A percentile compares a stretch with the other conserved stretches of the same genome.
Evolutionary conservation across 164 flowering plant species (phyloP).

Genomic region (Liriodendron chinense): DNA sequence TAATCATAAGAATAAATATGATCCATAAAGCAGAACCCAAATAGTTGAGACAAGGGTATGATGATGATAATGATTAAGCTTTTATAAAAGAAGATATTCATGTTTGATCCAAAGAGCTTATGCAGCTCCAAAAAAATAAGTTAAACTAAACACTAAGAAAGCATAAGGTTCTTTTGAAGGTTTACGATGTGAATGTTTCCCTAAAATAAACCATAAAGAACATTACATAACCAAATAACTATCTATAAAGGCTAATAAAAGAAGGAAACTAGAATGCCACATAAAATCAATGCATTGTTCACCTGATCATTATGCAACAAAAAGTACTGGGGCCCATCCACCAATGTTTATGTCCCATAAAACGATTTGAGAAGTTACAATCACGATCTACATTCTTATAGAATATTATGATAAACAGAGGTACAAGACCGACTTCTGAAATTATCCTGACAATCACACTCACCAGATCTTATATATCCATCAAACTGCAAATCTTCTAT

Average conservation of each 20-base stretch:
- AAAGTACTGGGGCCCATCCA: too few relatives aligned
- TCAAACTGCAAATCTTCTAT: constrained; percentile 71
- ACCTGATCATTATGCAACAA: not conserved
- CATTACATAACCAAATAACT: not conserved
- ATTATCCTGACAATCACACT: constrained; percentile 19
- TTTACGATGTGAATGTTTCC: too few relatives aligned
- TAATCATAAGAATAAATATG: too few relatives aligned
- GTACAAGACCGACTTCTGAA: not conserved
- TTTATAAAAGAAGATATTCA: not conserved
- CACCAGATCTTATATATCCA: constrained; percentile 82
- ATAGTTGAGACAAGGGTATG: not conserved
- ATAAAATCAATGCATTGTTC: not conserved
- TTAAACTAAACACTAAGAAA: too few relatives aligned
- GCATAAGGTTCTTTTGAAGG: not conserved
- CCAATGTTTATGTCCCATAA: too few relatives aligned
- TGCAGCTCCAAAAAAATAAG: not conserved
- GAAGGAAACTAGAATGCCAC: not conserved
- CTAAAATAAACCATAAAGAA: too few relatives aligned
- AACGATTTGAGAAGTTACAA: not conserved
- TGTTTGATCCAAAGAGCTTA: not conserved
- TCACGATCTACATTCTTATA: not conserved
- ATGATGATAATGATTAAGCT: not conserved
- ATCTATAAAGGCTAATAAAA: not conserved
- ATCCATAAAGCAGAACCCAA: too few relatives aligned
- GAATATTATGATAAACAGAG: not conserved